Evolutionary conservation across 1,139 yeast genomes (phyloP).

Genomic region (Magnusiomyces suaveolens): DNA sequence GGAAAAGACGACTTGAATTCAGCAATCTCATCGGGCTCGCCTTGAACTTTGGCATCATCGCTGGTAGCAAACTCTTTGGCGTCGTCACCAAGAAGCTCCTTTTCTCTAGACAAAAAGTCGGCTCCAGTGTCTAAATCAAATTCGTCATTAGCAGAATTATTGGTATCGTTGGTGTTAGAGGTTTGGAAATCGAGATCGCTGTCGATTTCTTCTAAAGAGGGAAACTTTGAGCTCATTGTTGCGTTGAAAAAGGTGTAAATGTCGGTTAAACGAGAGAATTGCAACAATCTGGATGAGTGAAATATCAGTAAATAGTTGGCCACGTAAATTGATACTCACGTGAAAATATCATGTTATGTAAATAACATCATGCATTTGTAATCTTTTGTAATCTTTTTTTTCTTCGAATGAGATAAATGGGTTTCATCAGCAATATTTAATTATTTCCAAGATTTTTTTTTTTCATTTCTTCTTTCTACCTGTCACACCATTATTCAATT

Average conservation of each 20-base stretch:
- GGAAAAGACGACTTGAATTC: conserved; percentile 35
- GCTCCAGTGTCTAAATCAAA: conserved; percentile 32
- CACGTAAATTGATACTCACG: not conserved
- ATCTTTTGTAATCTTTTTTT: not conserved
- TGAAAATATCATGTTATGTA: not conserved
- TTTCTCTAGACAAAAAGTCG: conserved; percentile 78
- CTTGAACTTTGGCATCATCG: conserved; percentile 48
- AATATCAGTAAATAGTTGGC: too few relatives aligned
- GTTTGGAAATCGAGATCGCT: conserved; percentile 22
- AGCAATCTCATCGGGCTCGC: conserved; percentile 46
- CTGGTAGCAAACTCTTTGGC: conserved; percentile 60
- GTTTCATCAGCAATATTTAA: not conserved
- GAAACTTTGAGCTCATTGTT: conserved; percentile 76
- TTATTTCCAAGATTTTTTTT: not conserved
- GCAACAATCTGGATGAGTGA: not conserved
- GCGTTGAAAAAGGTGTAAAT: conserved; percentile 8
- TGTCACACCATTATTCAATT: not conserved
- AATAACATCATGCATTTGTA: not conserved
- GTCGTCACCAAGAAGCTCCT: conserved; percentile 69
- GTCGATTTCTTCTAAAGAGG: conserved; percentile 55
- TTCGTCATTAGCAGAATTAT: conserved; percentile 25
- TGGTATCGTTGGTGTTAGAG: conserved; percentile 7
- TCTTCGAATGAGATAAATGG: not conserved
- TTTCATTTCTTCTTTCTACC: not conserved
- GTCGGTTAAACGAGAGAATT: not conserved